Evolutionary conservation across 768 basidiomycete genomes (phyloP), one percentile per base, ranked within the genome.

Genomic region (Kondoa malvinella): DNA sequence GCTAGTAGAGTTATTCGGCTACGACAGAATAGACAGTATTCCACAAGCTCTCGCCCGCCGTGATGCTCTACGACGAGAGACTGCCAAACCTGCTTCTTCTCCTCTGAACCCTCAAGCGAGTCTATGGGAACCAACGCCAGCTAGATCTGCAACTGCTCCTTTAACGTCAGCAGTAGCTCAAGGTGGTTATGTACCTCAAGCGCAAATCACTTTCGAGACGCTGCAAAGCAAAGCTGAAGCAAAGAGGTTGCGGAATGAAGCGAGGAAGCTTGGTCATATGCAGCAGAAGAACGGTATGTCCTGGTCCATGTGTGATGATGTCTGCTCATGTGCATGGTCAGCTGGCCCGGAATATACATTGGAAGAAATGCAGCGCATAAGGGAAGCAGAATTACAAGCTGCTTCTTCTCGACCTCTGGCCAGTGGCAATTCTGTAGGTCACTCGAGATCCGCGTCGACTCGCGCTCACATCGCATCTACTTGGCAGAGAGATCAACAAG

Each of bases 21-120:
- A 86, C 75, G 88, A 94, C 63, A 82, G 86, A 21, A 83, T 96
- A 61, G 88, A 89, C 30, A 78, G 91, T 34, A 84, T 87, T 4
- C 82, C 82, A 77, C 82, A 87, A 56, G 81, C 95, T 30, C 76
- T 95, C 1, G 74, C 79, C 21, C 80, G 84, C 32, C 84, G 92
- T 26, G 69, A 72, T 4, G 74, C 76, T 0, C 74, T 86, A 33
- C 79, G 77, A 31, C 34, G 26, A 25, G 34, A 34, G 16, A 15
- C 33, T 25, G 2, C 30, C 29, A 33, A 61, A 66, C 40, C 33
- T 1, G 14, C 50, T 25, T n/a, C n/a, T n/a, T 26, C n/a, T 30
- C 32, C 40, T 31, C 17, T 34, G 61, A 4, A 32, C n/a, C 3
- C n/a, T 8, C 32, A 27, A 16, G 59, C 3, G 1, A 40, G 15